A percentile compares a stretch with the other conserved stretches of the same genome.
Conservation (phyloP, 73 alveolate species). For the Urostyla sp. region DNA sequence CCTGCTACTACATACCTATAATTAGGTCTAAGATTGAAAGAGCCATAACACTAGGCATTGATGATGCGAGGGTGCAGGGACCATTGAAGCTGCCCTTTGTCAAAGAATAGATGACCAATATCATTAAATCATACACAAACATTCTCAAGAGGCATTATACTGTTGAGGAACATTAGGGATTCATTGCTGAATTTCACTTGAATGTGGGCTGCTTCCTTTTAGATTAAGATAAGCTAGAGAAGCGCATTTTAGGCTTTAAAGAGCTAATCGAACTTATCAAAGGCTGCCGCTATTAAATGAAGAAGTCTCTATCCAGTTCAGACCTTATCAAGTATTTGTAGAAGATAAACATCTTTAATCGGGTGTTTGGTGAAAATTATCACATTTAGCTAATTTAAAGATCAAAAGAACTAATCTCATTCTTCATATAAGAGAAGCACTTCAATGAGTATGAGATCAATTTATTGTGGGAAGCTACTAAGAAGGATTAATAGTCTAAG, state of each 20-base stretch:
- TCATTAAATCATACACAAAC: constrained; percentile 3
- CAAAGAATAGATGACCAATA: constrained; percentile 3
- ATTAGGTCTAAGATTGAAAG: constrained; percentile 53
- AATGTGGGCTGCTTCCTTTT: constrained; percentile 15
- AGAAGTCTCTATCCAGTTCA: constrained; percentile 7
- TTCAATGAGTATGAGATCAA: constrained; percentile 60
- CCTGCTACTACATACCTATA: constrained; percentile 45
- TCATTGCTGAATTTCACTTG: constrained; percentile 33
- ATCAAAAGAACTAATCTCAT: constrained; percentile 73
- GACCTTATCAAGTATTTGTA: constrained; percentile 60
- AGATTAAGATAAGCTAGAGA: constrained; percentile 33
- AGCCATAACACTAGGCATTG: constrained; percentile 48
- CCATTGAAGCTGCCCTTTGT: neutral
- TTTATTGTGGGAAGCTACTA: constrained; percentile 69
- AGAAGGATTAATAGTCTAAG: constrained; percentile 71
- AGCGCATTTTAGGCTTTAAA: constrained; percentile 29
- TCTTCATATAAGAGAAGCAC: constrained; percentile 65
- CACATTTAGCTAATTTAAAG: constrained; percentile 78
- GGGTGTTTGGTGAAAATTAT: constrained; percentile 68
- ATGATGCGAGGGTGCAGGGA: neutral
- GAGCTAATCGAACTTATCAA: constrained; percentile 41
- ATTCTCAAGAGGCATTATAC: constrained; percentile 27
- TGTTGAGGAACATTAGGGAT: neutral
- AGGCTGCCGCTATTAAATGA: neutral
- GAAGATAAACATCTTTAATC: constrained; percentile 68